Evolutionary conservation across 2,329 filamentous ascomycete species (phyloP).

Genomic region (Fusarium nisikadoi): DNA sequence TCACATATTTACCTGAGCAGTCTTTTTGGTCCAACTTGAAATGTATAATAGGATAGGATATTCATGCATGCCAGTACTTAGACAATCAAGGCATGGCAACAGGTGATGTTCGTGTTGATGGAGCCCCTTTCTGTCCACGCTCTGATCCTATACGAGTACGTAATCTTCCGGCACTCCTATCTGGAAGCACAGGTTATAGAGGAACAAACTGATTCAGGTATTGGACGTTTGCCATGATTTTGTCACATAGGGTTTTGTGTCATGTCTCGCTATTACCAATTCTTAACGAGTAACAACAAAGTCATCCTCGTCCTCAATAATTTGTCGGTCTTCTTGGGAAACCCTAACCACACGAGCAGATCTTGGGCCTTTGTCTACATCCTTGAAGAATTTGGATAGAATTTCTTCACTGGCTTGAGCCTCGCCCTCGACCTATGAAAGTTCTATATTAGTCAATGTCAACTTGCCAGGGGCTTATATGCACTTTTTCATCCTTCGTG

Average conservation of each 20-base stretch:
- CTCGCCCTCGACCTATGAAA: constrained; percentile 83
- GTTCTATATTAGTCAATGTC: background rate
- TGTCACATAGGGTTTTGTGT: background rate
- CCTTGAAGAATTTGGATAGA: constrained; percentile 76
- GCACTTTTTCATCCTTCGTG: constrained; percentile 65
- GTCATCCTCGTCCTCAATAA: constrained; percentile 72
- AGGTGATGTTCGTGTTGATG: background rate
- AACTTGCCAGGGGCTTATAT: background rate
- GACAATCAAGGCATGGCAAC: background rate
- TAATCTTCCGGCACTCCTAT: background rate
- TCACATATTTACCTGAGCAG: background rate
- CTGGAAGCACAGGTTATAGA: background rate
- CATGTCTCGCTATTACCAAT: background rate
- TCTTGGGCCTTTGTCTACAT: constrained; percentile 78
- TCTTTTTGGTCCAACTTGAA: too few species aligned
- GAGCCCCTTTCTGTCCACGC: background rate
- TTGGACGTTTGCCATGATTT: background rate
- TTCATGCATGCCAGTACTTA: background rate
- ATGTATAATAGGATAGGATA: background rate
- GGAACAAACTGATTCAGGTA: background rate
- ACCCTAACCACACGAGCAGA: constrained; percentile 79
- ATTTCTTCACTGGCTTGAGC: constrained; percentile 78
- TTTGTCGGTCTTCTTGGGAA: constrained; percentile 73
- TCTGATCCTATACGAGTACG: background rate
- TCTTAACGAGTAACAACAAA: constrained; percentile 67